Base-by-base conservation (phyloP, 208 protist species). In the Plasmodiophora brassicae region DNA sequence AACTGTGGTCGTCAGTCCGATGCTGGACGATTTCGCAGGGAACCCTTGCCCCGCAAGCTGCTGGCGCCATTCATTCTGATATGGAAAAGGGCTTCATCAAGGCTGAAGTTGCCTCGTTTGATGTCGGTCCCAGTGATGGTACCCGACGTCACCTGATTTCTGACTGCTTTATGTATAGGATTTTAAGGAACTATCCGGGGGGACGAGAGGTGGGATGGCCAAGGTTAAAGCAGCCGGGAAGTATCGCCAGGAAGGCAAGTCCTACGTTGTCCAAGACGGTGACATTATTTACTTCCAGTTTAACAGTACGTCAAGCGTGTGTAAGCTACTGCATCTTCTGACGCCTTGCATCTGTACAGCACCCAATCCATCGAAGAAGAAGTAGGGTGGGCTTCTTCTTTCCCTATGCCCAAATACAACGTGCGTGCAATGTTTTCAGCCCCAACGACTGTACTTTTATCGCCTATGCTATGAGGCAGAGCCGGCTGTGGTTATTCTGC, bases 31-130 rank as follows among this genome's bases (percentile, higher is more conserved):
- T 99, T 65, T 94, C 96, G 38, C 65, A 78, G 46, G 89, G 87
- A 44, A 78, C 87, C 50, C 89, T 45, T 53, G 90, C 90, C 41
- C 98, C 97, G 43, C 94, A 98, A 92, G 98, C 98, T 44, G 98
- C 97, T 87, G 98, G 98, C 89, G 93, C 93, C 46, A 99, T 99
- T 91, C 98, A 99, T 90, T 96, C 95, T 43, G 98, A 99, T 90
- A 98, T 99, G 92, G 96, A 99, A 91, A 97, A 97, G 78, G 94
- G 46, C 22, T 94, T 95, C 86, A 93, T 95, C 45, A 89, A 85
- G n/a, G 93, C 92, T 38, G 90, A 94, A 10, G 85, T 84, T 22
- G 57, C 53, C 22, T 36, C 25, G 35, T 99, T 95, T 93, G 93
- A 93, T 78, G 65, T 78, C 5, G 5, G 65, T 5, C n/a, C 41